phyloP scores from a whole-genome alignment of 352 stramenopile species.

The Phytophthora constricta region DNA sequence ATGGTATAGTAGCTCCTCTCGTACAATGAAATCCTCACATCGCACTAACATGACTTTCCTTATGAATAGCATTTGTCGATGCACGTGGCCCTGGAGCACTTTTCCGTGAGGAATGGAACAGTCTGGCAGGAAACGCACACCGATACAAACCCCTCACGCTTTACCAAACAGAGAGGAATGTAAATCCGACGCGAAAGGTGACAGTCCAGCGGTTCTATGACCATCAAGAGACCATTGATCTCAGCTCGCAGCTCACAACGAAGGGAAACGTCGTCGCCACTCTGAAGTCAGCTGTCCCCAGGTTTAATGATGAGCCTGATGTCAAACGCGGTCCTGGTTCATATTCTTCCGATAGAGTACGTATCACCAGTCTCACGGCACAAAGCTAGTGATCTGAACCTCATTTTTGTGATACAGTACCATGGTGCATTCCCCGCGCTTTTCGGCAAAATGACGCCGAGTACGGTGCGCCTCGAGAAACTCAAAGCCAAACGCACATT shows the following conservation, averaged over 20 bases:
- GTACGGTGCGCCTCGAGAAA: slow-evolving; percentile 30
- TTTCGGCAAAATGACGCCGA: slow-evolving; percentile 44
- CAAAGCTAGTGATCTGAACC: background rate
- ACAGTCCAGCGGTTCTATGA: slow-evolving; percentile 60
- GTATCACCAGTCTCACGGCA: slow-evolving; percentile 3
- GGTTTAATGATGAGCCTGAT: slow-evolving; percentile 38
- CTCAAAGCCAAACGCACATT: slow-evolving; percentile 32
- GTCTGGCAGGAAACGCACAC: slow-evolving; percentile 37
- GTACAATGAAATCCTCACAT: background rate
- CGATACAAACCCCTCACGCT: slow-evolving; percentile 24
- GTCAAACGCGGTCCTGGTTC: slow-evolving; percentile 38
- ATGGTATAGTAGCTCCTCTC: slow-evolving; percentile 21
- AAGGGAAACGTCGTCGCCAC: slow-evolving; percentile 47
- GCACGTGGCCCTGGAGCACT: slow-evolving; percentile 44
- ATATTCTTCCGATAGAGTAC: slow-evolving; percentile 59
- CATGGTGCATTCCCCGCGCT: slow-evolving; percentile 55
- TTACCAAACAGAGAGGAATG: slow-evolving; percentile 51
- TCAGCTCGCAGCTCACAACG: slow-evolving; percentile 31
- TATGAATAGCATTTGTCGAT: slow-evolving; percentile 18
- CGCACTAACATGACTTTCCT: background rate
- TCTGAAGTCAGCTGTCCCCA: slow-evolving; percentile 56
- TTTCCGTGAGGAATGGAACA: slow-evolving; percentile 56
- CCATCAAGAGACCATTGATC: slow-evolving; percentile 41
- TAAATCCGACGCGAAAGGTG: slow-evolving; percentile 52
- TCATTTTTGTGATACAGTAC: slow-evolving; percentile 33